Conservation (phyloP, 345 rosid genomes). For the Adansonia digitata region DNA sequence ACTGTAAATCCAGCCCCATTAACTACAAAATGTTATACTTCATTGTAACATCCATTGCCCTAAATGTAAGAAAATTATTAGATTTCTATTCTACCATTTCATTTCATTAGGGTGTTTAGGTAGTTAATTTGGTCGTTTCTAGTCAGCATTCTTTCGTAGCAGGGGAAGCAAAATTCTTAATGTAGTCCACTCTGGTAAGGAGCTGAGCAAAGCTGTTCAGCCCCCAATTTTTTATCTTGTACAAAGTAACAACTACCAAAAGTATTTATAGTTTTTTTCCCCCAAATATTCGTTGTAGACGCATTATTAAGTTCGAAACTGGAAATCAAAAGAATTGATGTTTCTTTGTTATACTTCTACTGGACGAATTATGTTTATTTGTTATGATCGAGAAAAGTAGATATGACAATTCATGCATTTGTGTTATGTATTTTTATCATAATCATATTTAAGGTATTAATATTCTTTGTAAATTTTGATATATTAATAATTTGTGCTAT, state of each 20-base stretch:
- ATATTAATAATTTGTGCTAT: no score
- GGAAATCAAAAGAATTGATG: background rate
- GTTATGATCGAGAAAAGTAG: background rate
- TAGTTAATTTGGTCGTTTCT: conserved; percentile 16
- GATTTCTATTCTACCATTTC: conserved; percentile 29
- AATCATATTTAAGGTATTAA: no score
- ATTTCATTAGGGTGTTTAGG: conserved; percentile 24
- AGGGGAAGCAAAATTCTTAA: conserved; percentile 6
- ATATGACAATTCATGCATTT: no score
- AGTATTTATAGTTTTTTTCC: background rate
- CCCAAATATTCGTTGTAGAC: background rate
- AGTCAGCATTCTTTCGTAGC: conserved; percentile 21
- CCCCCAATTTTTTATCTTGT: conserved; percentile 21
- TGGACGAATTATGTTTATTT: background rate
- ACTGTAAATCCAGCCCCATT: conserved; percentile 24
- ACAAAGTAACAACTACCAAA: conserved; percentile 14
- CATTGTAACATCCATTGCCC: conserved; percentile 26
- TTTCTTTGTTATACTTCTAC: background rate
- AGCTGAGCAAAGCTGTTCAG: conserved; percentile 1
- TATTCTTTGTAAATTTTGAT: no score
- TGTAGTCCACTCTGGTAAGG: conserved; percentile 13
- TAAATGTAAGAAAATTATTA: conserved; percentile 24
- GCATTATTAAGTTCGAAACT: background rate
- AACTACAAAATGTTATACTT: background rate
- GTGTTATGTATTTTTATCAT: no score